A percentile compares a stretch with the other conserved stretches of the same genome.
phyloP scores from a whole-genome alignment of 2,329 filamentous ascomycete species.

The Trichoderma oligosporum region DNA sequence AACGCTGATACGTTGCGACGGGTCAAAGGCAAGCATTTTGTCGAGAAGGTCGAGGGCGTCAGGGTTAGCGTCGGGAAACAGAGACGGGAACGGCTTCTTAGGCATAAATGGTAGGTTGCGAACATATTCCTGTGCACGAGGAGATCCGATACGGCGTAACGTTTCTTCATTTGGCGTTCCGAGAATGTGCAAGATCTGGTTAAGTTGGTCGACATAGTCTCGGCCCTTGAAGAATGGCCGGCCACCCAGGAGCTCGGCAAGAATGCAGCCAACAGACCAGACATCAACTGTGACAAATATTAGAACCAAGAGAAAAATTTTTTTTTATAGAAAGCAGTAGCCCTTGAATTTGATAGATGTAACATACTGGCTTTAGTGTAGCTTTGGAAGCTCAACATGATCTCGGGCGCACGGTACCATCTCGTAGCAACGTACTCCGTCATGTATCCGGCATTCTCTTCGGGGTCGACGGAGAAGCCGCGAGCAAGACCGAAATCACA shows the following conservation, averaged over 20 bases:
- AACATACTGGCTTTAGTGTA: constrained; percentile 99
- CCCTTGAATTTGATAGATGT: neutral
- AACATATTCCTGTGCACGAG: constrained; percentile 95
- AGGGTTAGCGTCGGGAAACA: constrained; percentile 93
- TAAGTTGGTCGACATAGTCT: constrained; percentile 98
- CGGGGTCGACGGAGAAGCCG: constrained; percentile 94
- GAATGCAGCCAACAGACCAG: constrained; percentile 97
- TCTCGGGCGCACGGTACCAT: constrained; percentile 94
- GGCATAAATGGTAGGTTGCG: constrained; percentile 93
- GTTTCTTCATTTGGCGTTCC: constrained; percentile 97
- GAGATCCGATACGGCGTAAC: constrained; percentile 86
- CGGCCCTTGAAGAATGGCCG: constrained; percentile 99
- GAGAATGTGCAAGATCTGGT: constrained; percentile 97
- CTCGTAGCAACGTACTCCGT: constrained; percentile 97
- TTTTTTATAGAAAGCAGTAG: no score
- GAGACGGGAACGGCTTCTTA: constrained; percentile 80
- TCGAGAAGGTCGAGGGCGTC: constrained; percentile 94
- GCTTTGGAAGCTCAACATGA: constrained; percentile 99
- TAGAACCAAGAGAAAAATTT: neutral
- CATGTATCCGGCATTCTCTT: constrained; percentile 99
- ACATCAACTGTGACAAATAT: constrained; percentile 70
- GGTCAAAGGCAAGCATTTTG: constrained; percentile 96
- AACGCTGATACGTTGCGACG: constrained; percentile 85
- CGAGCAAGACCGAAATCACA: constrained; percentile 95
- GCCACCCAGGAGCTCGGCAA: constrained; percentile 91